Evolutionary conservation across 83 land plant genomes (phyloP).

Genomic region (Isoetes engelmannii): DNA sequence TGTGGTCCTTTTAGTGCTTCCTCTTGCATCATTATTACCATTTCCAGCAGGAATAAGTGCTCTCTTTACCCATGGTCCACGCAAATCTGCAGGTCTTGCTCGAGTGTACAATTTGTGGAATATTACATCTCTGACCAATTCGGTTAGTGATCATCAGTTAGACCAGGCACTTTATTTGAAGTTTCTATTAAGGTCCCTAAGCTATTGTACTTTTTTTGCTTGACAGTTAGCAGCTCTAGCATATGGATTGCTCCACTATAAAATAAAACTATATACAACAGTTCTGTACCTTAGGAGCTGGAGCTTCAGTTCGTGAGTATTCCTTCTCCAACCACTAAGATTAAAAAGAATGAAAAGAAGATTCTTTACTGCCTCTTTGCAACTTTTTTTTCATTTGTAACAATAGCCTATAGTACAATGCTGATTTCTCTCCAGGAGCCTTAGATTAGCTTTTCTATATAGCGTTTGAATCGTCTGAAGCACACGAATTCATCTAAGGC

Average conservation of each 20-base stretch:
- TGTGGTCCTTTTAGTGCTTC: constrained; percentile 73
- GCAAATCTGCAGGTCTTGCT: constrained; percentile 74
- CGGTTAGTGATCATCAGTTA: constrained; percentile 41
- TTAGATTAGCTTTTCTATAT: constrained; percentile 2
- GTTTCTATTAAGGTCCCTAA: not conserved
- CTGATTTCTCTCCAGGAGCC: constrained; percentile 3
- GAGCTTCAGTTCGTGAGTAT: constrained; percentile 61
- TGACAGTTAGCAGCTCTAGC: constrained; percentile 73
- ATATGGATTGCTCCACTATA: constrained; percentile 75
- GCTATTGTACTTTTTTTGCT: not conserved
- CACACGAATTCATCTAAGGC: no score
- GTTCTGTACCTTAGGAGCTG: constrained; percentile 45
- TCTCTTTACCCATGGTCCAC: constrained; percentile 89
- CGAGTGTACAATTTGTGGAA: constrained; percentile 91
- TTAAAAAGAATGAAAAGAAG: not conserved
- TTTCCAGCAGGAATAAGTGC: constrained; percentile 95
- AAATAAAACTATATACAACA: constrained; percentile 36
- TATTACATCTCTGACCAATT: constrained; percentile 63
- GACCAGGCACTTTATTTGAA: not conserved
- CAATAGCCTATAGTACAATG: not conserved
- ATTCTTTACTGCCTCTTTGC: not conserved
- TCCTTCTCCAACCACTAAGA: not conserved
- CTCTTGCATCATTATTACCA: constrained; percentile 78
- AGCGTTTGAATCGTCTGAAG: not conserved
- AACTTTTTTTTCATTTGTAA: not conserved